Evolutionary conservation across 352 stramenopile species (phyloP).

Genomic region (Phytophthora pinifolia): DNA sequence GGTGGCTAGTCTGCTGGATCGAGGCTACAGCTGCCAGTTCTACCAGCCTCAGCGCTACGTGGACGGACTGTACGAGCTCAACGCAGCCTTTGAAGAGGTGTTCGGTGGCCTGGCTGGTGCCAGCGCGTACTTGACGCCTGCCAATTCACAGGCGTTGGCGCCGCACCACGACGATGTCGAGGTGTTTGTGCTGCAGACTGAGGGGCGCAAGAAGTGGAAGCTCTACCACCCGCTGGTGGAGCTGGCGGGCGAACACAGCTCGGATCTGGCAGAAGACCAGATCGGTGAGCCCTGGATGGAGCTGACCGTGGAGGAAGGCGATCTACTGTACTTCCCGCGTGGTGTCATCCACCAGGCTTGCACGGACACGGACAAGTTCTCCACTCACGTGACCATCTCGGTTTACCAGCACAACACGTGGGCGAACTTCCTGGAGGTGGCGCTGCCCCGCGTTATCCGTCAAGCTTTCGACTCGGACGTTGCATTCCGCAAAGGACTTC

Average conservation of each 20-base stretch:
- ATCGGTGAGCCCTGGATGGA: constrained; percentile 85
- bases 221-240: constrained; percentile 77
- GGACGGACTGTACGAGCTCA: constrained; percentile 71
- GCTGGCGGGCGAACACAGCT: constrained; percentile 78
- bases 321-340: constrained; percentile 85
- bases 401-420: constrained; percentile 90
- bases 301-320: constrained; percentile 79
- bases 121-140: constrained; percentile 81
- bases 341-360: constrained; percentile 80
- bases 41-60: constrained; percentile 87
- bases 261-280: constrained; percentile 57
- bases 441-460: constrained; percentile 72
- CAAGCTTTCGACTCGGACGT: constrained; percentile 81
- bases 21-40: constrained; percentile 86
- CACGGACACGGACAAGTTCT: constrained; percentile 76
- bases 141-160: constrained; percentile 76
- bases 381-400: constrained; percentile 86
- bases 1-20: constrained; percentile 60
- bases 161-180: constrained; percentile 88
- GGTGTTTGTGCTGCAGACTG: constrained; percentile 85
- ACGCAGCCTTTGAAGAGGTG: constrained; percentile 73
- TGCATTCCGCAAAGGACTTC: constrained; percentile 68
- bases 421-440: constrained; percentile 86
- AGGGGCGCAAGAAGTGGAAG: constrained; percentile 90
- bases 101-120: constrained; percentile 79